These are phyloP conservation scores for Penicillium angulare DNA, from an alignment of 495 filamentous ascomycete genomes.

Conservation along the genomic window DNA sequence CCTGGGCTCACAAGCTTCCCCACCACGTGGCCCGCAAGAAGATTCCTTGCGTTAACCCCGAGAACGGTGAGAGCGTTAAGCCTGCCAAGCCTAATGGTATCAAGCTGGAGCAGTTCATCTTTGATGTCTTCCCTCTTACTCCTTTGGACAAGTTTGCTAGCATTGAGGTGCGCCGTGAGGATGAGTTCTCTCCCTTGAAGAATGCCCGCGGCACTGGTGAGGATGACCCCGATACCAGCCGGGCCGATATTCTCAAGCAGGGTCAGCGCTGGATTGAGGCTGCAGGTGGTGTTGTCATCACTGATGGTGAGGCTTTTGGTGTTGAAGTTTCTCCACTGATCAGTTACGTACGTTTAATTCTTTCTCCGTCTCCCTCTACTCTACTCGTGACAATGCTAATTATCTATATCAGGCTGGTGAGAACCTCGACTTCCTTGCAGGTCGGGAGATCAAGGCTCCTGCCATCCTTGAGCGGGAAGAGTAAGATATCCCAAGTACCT, in stretches of 20 bases:
- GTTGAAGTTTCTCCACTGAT: slow-evolving; percentile 91
- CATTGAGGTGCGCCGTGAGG: slow-evolving; percentile 93
- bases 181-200: slow-evolving; percentile 98
- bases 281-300: slow-evolving; percentile 73
- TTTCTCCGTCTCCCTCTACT: slow-evolving; percentile 7
- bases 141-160: slow-evolving; percentile 86
- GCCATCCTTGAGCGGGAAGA: slow-evolving; percentile 75
- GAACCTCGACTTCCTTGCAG: slow-evolving; percentile 75
- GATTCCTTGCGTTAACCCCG: slow-evolving; percentile 81
- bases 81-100: slow-evolving; percentile 94
- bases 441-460: slow-evolving; percentile 70
- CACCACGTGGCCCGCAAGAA: slow-evolving; percentile 98
- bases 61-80: slow-evolving; percentile 77
- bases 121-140: slow-evolving; percentile 94
- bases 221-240: slow-evolving; percentile 93
- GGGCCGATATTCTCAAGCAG: slow-evolving; percentile 82
- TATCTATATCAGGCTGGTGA: slow-evolving; percentile 69
- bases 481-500: slow-evolving; percentile 18
- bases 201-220: slow-evolving; percentile 88
- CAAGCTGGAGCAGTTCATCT: slow-evolving; percentile 99
- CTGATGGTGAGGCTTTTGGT: slow-evolving; percentile 64
- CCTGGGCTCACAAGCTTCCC: slow-evolving; percentile 79
- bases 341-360: slow-evolving; percentile 79
- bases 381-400: slow-evolving; percentile 25
- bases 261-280: slow-evolving; percentile 79